Evolutionary conservation across 306 rosid genomes (phyloP), one percentile per base, ranked within the genome.

Genomic region (Lotus japonicus): DNA sequence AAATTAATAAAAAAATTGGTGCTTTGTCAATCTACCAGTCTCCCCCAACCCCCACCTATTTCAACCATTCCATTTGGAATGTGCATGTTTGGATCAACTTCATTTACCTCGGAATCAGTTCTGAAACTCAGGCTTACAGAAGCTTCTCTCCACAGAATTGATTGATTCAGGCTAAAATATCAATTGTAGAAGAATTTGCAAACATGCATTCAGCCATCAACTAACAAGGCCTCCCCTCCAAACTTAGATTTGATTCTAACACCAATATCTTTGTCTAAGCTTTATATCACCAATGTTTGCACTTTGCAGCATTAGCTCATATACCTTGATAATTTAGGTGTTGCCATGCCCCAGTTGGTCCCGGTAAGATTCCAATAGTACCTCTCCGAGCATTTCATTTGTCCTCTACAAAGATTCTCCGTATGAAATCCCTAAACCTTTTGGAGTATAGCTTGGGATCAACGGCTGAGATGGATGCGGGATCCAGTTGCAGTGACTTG

Each of bases 401-500:
- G 56, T 80, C 88, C 78, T 77, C 83, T n/a, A 80, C 85, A 77
- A 84, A 84, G 80, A 80, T 84, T 84, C 83, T 66, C 68, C 55
- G 79, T 60, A 84, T 77, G 83, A 84, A 80, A 61, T 80, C 75
- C 62, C 83, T 67, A 53, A 84, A 77, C 74, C 88, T 77, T 74
- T 80, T 84, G 63, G 88, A 74, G 67, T 84, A 84, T 74, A 80
- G 81, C 81, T 84, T 84, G 45, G 85, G 83, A 77, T 80, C 87
- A 52, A 83, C 87, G 62, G 84, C 82, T 39, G 87, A 83, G 82
- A 83, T 83, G 23, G 85, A 80, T 44, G 84, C 36, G 79, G 88
- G 76, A 58, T 84, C 88, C 74, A 66, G 83, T 74, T 84, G 88
- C 23, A 84, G 65, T 17, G 88, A 84, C 77, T 84, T 84, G 83